A percentile compares a stretch with the other conserved stretches of the same genome.
phyloP scores from a whole-genome alignment of 2,329 filamentous ascomycete genomes.

The Pseudogymnoascus sp. region DNA sequence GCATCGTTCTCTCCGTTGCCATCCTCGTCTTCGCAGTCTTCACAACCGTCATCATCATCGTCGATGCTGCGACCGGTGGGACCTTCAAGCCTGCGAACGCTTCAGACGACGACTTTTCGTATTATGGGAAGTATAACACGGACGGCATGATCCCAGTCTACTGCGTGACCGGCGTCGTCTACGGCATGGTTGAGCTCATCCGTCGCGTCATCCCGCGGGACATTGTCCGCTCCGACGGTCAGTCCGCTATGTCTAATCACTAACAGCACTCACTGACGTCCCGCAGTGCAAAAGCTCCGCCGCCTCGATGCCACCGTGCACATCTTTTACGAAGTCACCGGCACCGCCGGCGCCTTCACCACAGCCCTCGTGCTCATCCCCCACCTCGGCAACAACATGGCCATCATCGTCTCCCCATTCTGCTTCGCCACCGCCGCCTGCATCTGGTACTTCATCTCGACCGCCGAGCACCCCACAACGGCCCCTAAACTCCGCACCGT shows the following conservation, averaged over 20 bases:
- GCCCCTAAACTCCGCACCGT: conserved; percentile 13
- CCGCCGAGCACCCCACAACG: conserved; percentile 29
- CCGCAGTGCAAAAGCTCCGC: conserved; percentile 27
- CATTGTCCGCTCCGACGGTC: conserved; percentile 38
- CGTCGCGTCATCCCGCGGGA: conserved; percentile 42
- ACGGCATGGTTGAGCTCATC: conserved; percentile 44
- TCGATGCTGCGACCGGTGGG: conserved; percentile 41
- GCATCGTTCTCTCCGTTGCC: conserved; percentile 36
- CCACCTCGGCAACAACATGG: conserved; percentile 41
- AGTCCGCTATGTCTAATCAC: conserved; percentile 32
- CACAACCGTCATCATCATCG: conserved; percentile 38
- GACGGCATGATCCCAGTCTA: conserved; percentile 43
- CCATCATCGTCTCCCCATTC: conserved; percentile 42
- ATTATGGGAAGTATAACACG: conserved; percentile 53
- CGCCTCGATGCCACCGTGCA: conserved; percentile 25
- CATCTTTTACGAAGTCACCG: conserved; percentile 41
- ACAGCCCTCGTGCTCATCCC: conserved; percentile 43
- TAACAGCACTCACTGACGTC: conserved; percentile 41
- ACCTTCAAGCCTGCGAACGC: conserved; percentile 30
- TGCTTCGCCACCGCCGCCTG: conserved; percentile 35
- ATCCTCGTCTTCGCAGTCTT: conserved; percentile 39
- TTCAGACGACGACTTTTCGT: conserved; percentile 31
- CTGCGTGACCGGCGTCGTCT: conserved; percentile 33
- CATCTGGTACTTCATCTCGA: conserved; percentile 39
- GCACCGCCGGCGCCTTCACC: conserved; percentile 38